A percentile compares a stretch with the other conserved stretches of the same genome.
phyloP scores from a whole-genome alignment of 352 stramenopile genomes.

The Phytophthora citrophthora region DNA sequence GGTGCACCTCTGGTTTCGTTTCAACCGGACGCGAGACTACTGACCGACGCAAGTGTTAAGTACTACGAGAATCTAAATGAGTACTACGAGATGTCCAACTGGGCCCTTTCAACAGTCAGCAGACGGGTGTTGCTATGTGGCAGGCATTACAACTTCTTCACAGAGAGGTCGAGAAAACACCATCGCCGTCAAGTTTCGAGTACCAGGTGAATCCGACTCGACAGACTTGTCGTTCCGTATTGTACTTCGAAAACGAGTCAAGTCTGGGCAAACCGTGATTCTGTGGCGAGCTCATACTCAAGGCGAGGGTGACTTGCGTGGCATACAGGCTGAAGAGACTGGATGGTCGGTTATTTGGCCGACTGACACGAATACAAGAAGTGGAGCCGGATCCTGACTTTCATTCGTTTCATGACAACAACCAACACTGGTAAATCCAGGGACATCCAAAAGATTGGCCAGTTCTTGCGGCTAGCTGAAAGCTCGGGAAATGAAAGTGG shows the following conservation, averaged over 20 bases:
- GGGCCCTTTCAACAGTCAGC: constrained; percentile 21
- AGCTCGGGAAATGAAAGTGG: constrained; percentile 1
- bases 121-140: constrained; percentile 8
- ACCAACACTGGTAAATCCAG: not conserved
- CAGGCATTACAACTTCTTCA: no score
- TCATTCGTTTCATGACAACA: constrained; percentile 5
- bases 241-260: constrained; percentile 28
- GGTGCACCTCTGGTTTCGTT: not conserved
- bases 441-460: not conserved
- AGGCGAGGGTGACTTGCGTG: constrained; percentile 28
- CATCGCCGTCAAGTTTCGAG: constrained; percentile 38
- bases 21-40: not conserved
- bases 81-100: constrained; percentile 11
- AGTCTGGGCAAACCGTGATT: constrained; percentile 42
- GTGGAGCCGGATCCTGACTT: not conserved
- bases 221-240: constrained; percentile 10
- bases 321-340: constrained; percentile 50
- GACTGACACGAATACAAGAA: constrained; percentile 1
- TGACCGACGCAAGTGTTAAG: not conserved
- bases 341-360: constrained; percentile 36
- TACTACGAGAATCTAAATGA: constrained; percentile 22
- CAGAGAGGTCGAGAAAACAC: constrained; percentile 6
- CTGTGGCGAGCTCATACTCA: constrained; percentile 47
- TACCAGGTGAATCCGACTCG: not conserved
- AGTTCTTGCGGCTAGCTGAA: constrained; percentile 9